Evolutionary conservation across 2,329 filamentous ascomycete species (phyloP).

Genomic region (Aspergillus sp.): DNA sequence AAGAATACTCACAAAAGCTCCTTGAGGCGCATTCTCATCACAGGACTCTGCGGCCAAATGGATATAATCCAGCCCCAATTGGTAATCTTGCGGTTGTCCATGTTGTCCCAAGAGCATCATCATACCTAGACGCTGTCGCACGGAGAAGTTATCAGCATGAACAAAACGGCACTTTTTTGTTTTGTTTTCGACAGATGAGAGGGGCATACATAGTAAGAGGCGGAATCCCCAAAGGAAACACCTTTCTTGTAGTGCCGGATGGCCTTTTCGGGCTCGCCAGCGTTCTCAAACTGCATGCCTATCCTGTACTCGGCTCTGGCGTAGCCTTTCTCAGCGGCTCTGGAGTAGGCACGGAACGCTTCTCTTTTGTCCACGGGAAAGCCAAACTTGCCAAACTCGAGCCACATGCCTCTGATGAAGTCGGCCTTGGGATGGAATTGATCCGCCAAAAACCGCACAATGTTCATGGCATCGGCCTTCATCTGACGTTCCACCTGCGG

Average conservation of each 20-base stretch:
- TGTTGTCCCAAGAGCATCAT: constrained; percentile 94
- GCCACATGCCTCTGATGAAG: constrained; percentile 92
- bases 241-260: constrained; percentile 84
- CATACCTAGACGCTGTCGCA: constrained; percentile 75
- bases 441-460: constrained; percentile 79
- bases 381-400: constrained; percentile 95
- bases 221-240: constrained; percentile 72
- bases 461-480: constrained; percentile 79
- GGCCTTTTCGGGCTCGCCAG: constrained; percentile 84
- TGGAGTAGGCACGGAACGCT: constrained; percentile 77
- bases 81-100: constrained; percentile 74
- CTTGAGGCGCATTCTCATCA: constrained; percentile 94
- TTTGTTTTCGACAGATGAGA: constrained; percentile 5
- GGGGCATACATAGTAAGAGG: constrained; percentile 58
- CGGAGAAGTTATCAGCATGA: constrained; percentile 5
- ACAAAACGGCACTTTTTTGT: too few species aligned
- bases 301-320: constrained; percentile 89
- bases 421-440: constrained; percentile 90
- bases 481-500: constrained; percentile 85
- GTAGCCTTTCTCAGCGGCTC: constrained; percentile 79
- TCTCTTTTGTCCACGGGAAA: constrained; percentile 87
- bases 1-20: constrained; percentile 58
- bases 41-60: constrained; percentile 73
- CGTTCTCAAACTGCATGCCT: constrained; percentile 96
- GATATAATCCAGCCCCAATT: constrained; percentile 71